Base-by-base conservation (phyloP, 352 stramenopile genomes). In the Phytophthora vignae region DNA sequence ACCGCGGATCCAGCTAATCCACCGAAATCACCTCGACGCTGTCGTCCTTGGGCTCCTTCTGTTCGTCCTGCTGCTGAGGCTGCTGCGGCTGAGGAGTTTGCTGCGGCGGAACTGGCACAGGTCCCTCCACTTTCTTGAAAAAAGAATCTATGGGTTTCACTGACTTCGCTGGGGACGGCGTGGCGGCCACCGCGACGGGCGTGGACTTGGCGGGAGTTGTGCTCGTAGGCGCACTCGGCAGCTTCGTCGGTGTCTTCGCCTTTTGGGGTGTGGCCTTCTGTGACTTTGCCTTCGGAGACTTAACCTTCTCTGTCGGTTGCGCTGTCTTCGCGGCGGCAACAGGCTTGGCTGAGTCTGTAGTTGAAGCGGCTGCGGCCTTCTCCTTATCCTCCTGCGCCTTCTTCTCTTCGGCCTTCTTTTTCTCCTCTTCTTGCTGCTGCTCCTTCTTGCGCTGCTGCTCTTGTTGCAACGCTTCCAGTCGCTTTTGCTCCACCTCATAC, bases 401-500 rank as follows among this genome's bases (percentile, higher is more conserved):
- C 46, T 78, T 63, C 33, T 78, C 50, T 60, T 73, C 55, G 3
- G 48, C 46, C 27, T 77, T 65, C 4, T 73, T 53, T 17, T 71
- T 71, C 21, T 77, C 64, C 62, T 72, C 44, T 38, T 73, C 64
- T 44, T 79, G 56, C 55, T 74, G 44, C 19, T 67, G 57, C 50
- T 73, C 46, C 48, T 79, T 77, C 44, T 87, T 67, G 25, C 63
- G 55, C 57, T 80, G 65, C 25, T 76, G 64, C 44, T 79, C 74
- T 53, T 67, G 69, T 33, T 67, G 59, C 17, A 52, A 40, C 36
- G 60, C 57, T 55, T 74, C 71, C 49, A 75, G 29, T n/a, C 69
- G 73, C 33, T 83, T 74, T 21, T 81, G 74, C 53, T 82, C 74
- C 57, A 69, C 67, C 58, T 88, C 74, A 50, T 79, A 81, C 50